A percentile compares a stretch with the other conserved stretches of the same genome.
phyloP scores from a whole-genome alignment of 192 early-diverging fungal species.

The Gonapodya prolifera region DNA sequence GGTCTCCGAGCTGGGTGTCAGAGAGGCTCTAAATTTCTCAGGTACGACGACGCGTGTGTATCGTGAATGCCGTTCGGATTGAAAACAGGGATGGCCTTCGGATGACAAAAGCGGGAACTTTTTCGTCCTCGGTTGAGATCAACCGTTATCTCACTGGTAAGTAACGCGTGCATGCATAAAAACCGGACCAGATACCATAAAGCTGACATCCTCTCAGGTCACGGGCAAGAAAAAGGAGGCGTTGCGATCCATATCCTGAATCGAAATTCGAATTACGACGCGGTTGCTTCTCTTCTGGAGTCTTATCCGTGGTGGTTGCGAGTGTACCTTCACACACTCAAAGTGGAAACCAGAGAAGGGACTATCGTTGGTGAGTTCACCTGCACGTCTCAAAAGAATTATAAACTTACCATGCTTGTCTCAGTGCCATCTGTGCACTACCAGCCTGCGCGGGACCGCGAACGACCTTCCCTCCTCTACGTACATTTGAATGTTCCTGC shows the following conservation, averaged over 20 bases:
- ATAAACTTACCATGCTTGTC: no score
- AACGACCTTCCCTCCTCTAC: slow-evolving; percentile 71
- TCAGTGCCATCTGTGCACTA: slow-evolving; percentile 32
- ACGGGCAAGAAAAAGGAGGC: slow-evolving; percentile 77
- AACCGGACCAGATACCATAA: no score
- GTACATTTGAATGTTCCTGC: slow-evolving; percentile 52
- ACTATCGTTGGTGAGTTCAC: slow-evolving; percentile 1
- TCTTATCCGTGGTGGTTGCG: slow-evolving; percentile 86
- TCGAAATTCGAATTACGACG: slow-evolving; percentile 21
- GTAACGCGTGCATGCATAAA: not conserved
- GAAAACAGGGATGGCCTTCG: not conserved
- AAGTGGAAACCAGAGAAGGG: slow-evolving; percentile 17
- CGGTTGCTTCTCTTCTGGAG: slow-evolving; percentile 55
- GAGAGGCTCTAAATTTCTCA: not conserved
- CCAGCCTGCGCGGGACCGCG: slow-evolving; percentile 70
- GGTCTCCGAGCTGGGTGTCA: not conserved
- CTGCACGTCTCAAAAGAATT: not conserved
- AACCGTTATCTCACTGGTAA: slow-evolving; percentile 51
- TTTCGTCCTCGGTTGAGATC: slow-evolving; percentile 29
- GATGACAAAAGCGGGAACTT: slow-evolving; percentile 6
- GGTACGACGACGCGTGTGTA: no score
- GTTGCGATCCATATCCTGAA: slow-evolving; percentile 65
- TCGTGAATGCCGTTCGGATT: no score
- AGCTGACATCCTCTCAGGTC: slow-evolving; percentile 35
- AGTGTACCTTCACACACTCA: slow-evolving; percentile 80